Evolutionary conservation across 2,329 filamentous ascomycete genomes (phyloP), one percentile per base, ranked within the genome.

Genomic region (Grosmannia penicillata): DNA sequence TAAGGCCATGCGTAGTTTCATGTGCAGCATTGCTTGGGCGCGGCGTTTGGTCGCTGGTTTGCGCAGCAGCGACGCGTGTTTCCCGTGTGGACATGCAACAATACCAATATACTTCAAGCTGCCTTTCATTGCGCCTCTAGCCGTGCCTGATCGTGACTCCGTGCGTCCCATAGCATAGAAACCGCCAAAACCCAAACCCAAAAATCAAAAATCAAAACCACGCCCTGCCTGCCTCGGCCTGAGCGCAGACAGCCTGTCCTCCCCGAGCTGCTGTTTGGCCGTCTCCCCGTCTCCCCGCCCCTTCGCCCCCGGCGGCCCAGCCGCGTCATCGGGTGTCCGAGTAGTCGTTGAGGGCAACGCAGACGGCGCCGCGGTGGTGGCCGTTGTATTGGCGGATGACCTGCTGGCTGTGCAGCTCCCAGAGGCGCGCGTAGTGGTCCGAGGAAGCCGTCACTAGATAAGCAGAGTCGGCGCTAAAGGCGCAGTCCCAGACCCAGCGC

Each of bases 401-500:
- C 51, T 78, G 79, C 57, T 93, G 85, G 48, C 79, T 86, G 46
- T 71, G 66, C 46, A 95, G 65, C 63, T 95, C 87, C 87, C 87
- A 95, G 40, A 95, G 62, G 15, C 87, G 71, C 3, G 87, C 87
- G 54, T 93, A 95, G 56, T 95, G 87, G 55, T 95, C 87, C 30
- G 81, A 89, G 55, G 85, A 94, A 6, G 87, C 86, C 1, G 87
- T 95, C 11, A 95, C 87, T 7, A 95, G 66, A 53, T 95, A 95
- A 1, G 87, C 87, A 25, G 80, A 87, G 56, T 95, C 87, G 21
- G 87, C 87, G 44, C 82, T 89, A 60, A 95, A 95, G 1, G 87
- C 87, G 52, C 87, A 95, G 57, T 95, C 87, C 87, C 87, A 95
- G 1, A 95, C 87, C 87, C 87, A 95, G 38, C 87, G 78, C 61